Evolutionary conservation across 352 stramenopile genomes (phyloP), one percentile per base, ranked within the genome.

Genomic region (Plasmopara viticola): DNA sequence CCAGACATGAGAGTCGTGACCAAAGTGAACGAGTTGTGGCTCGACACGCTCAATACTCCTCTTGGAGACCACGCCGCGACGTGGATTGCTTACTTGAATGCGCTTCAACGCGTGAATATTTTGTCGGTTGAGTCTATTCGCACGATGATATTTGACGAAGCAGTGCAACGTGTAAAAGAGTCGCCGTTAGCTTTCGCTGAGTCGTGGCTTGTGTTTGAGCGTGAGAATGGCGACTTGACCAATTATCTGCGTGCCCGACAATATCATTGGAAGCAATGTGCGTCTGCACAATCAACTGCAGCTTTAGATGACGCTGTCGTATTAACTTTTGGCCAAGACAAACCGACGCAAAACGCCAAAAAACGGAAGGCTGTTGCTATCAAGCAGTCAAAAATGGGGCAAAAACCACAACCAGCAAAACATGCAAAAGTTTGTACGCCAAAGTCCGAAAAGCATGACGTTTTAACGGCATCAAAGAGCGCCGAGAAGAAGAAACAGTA

Each of bases 51-150:
- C 6, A 17, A 14, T 6, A 47, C 51, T 0, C 20, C 44, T 45
- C 48, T 70, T n/a, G 67, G 62, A 8, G 50, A 53, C 0, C 31
- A 71, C 5, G 66, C 70, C 13, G 62, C 69, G 18, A 51, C 66
- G 0, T 87, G 76, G 78, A 43, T 78, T 28, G 50, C 49, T 1
- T 84, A 75, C 18, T 74, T 71, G n/a, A 60, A 80, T n/a, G 66
- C 71, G 25, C 66, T 64, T 51, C 56, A 44, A 52, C 58, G 25
- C 13, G 63, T 60, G 43, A 56, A 43, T 47, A 56, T 39, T 3
- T 68, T 64, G 34, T 58, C 58, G 5, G 51, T 48, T 13, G 5
- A 40, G 3, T 30, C 10, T 15, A 62, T 86, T 8, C 68, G 78
- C 8, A 14, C 37, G 0, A 54, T 44, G 15, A 73, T 86, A 33